phyloP scores from a whole-genome alignment of 2,329 filamentous ascomycete genomes.

The Phyllachora maydis region DNA sequence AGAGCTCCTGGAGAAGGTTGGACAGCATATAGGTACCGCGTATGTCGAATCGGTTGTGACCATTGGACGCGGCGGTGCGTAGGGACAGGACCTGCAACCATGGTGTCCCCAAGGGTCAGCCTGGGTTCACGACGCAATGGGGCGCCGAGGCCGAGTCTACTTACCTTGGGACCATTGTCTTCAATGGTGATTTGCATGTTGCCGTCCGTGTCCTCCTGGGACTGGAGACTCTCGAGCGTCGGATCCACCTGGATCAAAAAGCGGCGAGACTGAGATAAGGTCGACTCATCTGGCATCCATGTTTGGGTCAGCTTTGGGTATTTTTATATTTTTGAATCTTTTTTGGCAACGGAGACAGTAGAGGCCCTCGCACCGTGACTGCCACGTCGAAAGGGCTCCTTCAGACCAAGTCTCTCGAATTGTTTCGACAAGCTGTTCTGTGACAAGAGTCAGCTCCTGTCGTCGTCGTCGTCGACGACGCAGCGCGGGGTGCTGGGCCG shows the following conservation, averaged over 20 bases:
- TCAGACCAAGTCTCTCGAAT: constrained; percentile 26
- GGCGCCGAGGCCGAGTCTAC: constrained; percentile 3
- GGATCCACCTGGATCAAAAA: constrained; percentile 76
- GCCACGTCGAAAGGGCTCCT: constrained; percentile 34
- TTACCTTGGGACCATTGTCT: constrained; percentile 76
- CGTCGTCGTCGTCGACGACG: no score
- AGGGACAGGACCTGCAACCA: constrained; percentile 50
- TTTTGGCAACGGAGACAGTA: no score
- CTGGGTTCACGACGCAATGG: constrained; percentile 1
- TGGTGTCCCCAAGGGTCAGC: constrained; percentile 3
- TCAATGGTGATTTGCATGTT: constrained; percentile 98
- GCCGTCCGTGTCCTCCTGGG: constrained; percentile 77
- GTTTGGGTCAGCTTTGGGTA: constrained; percentile 3
- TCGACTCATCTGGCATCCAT: constrained; percentile 70
- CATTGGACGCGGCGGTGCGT: constrained; percentile 69
- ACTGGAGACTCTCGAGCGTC: constrained; percentile 59
- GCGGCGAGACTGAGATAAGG: constrained; percentile 43
- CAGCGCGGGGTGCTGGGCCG: constrained; percentile 8
- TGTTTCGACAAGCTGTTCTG: constrained; percentile 33
- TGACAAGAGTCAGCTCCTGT: constrained; percentile 5
- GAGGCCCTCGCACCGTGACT: constrained; percentile 27
- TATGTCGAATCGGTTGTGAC: constrained; percentile 73
- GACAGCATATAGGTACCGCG: constrained; percentile 95
- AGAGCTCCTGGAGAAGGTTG: constrained; percentile 87
- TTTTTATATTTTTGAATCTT: no score